These are phyloP conservation scores for Cladorrhinum samala DNA, from an alignment of 495 filamentous ascomycete species.

Conservation along the genomic window DNA sequence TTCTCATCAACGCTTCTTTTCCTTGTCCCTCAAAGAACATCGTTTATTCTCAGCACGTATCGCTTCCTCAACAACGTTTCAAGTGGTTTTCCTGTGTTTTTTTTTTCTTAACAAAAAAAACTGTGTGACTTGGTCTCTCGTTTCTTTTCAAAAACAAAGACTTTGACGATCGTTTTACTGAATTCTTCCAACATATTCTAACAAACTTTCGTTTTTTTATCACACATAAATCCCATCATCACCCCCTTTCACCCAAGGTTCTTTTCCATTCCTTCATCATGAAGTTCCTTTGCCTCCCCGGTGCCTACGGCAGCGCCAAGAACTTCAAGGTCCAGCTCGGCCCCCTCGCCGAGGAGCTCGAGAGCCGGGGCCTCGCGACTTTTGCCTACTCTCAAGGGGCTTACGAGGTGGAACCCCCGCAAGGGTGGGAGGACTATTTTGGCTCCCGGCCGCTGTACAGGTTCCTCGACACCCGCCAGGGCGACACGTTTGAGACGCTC, in stretches of 20 bases:
- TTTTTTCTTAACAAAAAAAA: no score
- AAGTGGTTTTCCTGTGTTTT: neutral
- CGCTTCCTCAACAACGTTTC: neutral
- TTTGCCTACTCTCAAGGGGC: conserved; percentile 46
- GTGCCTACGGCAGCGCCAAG: conserved; percentile 36
- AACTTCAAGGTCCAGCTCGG: conserved; percentile 51
- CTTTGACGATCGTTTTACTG: neutral
- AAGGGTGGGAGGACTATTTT: conserved; percentile 48
- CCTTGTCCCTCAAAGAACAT: no score
- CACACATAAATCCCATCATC: no score
- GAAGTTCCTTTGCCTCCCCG: conserved; percentile 19
- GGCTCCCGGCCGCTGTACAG: conserved; percentile 46
- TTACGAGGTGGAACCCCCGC: conserved; percentile 39
- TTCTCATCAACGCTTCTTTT: neutral
- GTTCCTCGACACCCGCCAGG: conserved; percentile 42
- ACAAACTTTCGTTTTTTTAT: neutral
- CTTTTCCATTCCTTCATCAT: no score
- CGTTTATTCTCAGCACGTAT: no score
- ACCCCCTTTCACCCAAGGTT: no score
- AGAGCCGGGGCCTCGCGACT: conserved; percentile 32
- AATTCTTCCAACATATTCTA: neutral
- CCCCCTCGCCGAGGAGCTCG: conserved; percentile 43
- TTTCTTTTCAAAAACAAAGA: neutral
- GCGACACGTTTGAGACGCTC: conserved; percentile 41
- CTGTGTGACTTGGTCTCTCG: neutral